Conservation (phyloP, 805 yeast species). For the Saccharomycodes ludwigii region DNA sequence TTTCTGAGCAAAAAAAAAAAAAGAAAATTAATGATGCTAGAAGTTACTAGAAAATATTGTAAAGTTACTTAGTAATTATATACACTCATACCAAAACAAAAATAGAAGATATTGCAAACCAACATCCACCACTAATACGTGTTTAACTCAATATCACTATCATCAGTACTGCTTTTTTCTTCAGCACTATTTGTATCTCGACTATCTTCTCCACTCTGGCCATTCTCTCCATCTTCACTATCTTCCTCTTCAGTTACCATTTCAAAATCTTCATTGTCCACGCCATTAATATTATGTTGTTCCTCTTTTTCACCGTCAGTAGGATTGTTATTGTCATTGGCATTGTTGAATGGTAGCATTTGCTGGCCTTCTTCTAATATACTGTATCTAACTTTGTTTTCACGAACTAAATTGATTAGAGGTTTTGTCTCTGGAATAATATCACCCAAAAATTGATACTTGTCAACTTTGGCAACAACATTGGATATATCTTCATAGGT, state of each 20-base stretch:
- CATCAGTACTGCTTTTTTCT: too few species aligned
- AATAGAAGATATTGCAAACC: too few species aligned
- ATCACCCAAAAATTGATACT: slow-evolving; percentile 14
- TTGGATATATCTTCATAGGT: slow-evolving; percentile 16
- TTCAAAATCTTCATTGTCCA: slow-evolving; percentile 2
- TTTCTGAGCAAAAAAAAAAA: too few species aligned
- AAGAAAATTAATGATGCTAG: too few species aligned
- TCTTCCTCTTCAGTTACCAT: slow-evolving; percentile 1
- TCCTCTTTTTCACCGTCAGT: slow-evolving; percentile 3
- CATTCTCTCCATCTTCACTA: slow-evolving; percentile 7
- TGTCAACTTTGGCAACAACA: slow-evolving; percentile 10
- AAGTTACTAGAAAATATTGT: too few species aligned
- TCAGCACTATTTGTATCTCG: too few species aligned
- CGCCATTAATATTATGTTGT: slow-evolving; percentile 3
- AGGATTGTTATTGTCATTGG: slow-evolving; percentile 3
- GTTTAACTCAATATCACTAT: too few species aligned
- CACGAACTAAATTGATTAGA: slow-evolving; percentile 13
- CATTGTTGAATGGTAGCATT: slow-evolving; percentile 3
- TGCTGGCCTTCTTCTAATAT: slow-evolving; percentile 10
- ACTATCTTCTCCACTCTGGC: too few species aligned
- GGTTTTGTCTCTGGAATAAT: slow-evolving; percentile 16
- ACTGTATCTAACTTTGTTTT: slow-evolving; percentile 18
- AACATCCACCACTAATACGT: too few species aligned
- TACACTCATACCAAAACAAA: too few species aligned
- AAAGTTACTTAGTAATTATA: too few species aligned